A percentile compares a stretch with the other conserved stretches of the same genome.
These are phyloP conservation scores for Phytopythium cucurbitacearum DNA, from an alignment of 352 stramenopile genomes.

Conservation along the genomic window DNA sequence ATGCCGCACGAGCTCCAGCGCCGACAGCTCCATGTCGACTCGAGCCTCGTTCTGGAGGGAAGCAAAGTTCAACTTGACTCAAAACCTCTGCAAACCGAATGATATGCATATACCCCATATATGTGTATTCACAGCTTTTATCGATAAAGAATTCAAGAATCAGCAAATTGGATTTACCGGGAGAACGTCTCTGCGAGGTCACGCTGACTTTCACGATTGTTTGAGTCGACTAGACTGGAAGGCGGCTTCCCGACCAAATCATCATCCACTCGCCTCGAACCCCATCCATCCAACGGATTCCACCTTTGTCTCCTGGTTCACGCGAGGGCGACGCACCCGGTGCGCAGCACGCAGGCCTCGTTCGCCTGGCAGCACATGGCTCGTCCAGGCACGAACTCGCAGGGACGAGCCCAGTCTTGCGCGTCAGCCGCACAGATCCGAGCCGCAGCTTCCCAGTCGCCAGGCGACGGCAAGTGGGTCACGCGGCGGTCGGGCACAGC, in stretches of 20 bases:
- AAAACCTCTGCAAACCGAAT: too few relatives aligned
- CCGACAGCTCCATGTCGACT: slow-evolving; percentile 4
- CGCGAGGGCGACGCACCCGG: slow-evolving; percentile 37
- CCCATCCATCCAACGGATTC: too few relatives aligned
- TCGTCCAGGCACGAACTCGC: slow-evolving; percentile 54
- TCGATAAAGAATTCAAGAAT: too few relatives aligned
- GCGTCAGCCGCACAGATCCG: slow-evolving; percentile 3
- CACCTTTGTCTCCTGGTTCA: slow-evolving; percentile 7
- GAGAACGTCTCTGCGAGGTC: too few relatives aligned
- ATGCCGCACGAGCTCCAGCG: slow-evolving; percentile 36
- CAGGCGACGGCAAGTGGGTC: slow-evolving; percentile 35
- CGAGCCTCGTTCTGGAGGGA: neutral
- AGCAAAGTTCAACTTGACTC: slow-evolving; percentile 1
- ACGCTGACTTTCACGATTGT: too few relatives aligned
- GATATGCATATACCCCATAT: too few relatives aligned
- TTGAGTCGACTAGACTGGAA: too few relatives aligned
- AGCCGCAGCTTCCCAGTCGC: slow-evolving; percentile 21
- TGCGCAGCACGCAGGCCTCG: slow-evolving; percentile 63
- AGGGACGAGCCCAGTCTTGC: slow-evolving; percentile 43
- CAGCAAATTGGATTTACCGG: too few relatives aligned
- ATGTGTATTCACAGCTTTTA: too few relatives aligned
- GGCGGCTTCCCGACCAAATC: too few relatives aligned
- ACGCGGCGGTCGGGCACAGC: slow-evolving; percentile 52
- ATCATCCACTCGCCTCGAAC: too few relatives aligned
- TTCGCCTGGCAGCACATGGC: slow-evolving; percentile 72